Evolutionary conservation across 2,329 filamentous ascomycete species (phyloP).

Genomic region (Zymoseptoria brevis): DNA sequence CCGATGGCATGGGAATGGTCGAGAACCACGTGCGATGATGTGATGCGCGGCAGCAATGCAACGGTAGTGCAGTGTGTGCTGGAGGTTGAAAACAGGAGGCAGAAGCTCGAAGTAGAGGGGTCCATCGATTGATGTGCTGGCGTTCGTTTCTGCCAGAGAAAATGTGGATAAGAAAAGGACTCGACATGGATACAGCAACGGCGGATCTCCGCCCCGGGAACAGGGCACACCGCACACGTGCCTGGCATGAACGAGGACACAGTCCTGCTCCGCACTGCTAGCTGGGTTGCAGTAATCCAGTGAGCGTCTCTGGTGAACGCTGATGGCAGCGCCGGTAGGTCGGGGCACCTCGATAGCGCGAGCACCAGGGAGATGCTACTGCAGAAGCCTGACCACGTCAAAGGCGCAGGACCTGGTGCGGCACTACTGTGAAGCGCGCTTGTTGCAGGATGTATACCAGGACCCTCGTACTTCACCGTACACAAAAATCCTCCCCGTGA

Average conservation of each 20-base stretch:
- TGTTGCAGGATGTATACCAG: not conserved
- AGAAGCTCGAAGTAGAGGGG: slow-evolving; percentile 27
- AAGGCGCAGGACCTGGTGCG: slow-evolving; percentile 9
- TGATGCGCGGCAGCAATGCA: slow-evolving; percentile 21
- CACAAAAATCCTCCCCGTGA: not conserved
- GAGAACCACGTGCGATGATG: not conserved
- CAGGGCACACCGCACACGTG: slow-evolving; percentile 16
- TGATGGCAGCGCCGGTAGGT: not conserved
- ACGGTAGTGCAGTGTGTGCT: slow-evolving; percentile 2
- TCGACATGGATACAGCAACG: slow-evolving; percentile 25
- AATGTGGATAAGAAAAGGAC: slow-evolving; percentile 31
- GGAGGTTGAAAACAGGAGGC: slow-evolving; percentile 17
- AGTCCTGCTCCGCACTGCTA: not conserved
- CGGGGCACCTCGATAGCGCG: not conserved
- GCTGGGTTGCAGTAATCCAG: not conserved
- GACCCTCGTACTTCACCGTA: not conserved
- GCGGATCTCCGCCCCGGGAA: not conserved
- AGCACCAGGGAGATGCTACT: slow-evolving; percentile 11
- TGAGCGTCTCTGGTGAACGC: not conserved
- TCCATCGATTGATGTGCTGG: slow-evolving; percentile 72
- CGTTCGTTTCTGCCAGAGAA: slow-evolving; percentile 73
- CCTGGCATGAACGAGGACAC: slow-evolving; percentile 5
- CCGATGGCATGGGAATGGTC: not conserved
- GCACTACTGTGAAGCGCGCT: not conserved
- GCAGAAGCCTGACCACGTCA: slow-evolving; percentile 20